Evolutionary conservation across 2,329 filamentous ascomycete species (phyloP).

Genomic region (Rosellinia necatrix): DNA sequence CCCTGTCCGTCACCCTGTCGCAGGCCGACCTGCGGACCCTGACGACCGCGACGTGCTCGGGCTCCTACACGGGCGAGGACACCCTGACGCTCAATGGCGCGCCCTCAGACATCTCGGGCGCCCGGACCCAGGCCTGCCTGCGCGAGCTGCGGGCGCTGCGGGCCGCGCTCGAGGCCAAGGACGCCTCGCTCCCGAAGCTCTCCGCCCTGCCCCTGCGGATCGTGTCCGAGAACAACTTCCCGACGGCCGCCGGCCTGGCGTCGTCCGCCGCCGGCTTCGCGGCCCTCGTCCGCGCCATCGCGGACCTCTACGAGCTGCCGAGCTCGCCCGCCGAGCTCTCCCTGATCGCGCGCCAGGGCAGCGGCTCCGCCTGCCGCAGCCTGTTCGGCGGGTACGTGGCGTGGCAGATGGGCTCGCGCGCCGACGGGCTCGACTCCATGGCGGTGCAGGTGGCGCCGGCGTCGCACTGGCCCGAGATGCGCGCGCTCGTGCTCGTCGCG

Average conservation of each 20-base stretch:
- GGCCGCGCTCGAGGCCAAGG: slow-evolving; percentile 70
- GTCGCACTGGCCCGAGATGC: slow-evolving; percentile 94
- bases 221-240: slow-evolving; percentile 98
- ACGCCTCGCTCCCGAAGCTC: slow-evolving; percentile 80
- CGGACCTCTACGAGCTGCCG: slow-evolving; percentile 86
- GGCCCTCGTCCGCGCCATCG: slow-evolving; percentile 80
- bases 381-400: slow-evolving; percentile 96
- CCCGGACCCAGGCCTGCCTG: slow-evolving; percentile 93
- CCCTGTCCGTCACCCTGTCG: slow-evolving; percentile 93
- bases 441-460: slow-evolving; percentile 88
- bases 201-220: slow-evolving; percentile 78
- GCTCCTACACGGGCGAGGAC: slow-evolving; percentile 67
- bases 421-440: slow-evolving; percentile 83
- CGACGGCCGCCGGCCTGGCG: slow-evolving; percentile 88
- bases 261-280: slow-evolving; percentile 73
- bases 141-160: slow-evolving; percentile 81
- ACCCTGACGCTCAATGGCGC: slow-evolving; percentile 83
- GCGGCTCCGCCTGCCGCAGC: slow-evolving; percentile 90
- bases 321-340: slow-evolving; percentile 82
- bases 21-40: slow-evolving; percentile 93
- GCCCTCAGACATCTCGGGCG: slow-evolving; percentile 80
- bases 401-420: slow-evolving; percentile 79
- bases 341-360: slow-evolving; percentile 88
- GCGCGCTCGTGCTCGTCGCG: slow-evolving; percentile 86
- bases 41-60: slow-evolving; percentile 90